Evolutionary conservation across 2,329 filamentous ascomycete species (phyloP).

Genomic region (Proliferodiscus dingleyae): DNA sequence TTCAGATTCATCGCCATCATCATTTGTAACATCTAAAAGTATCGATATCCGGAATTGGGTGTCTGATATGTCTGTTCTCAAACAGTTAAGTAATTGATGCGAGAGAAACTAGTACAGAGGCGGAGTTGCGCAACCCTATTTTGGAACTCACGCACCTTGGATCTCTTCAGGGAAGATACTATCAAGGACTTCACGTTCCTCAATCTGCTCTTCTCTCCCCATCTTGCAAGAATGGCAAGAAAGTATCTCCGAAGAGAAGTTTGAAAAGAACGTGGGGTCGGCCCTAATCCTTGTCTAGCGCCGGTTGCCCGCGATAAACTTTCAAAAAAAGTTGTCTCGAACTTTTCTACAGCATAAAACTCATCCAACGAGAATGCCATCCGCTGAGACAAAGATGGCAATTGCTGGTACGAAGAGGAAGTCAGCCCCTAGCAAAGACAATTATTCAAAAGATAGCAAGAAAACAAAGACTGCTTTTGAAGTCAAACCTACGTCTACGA

Average conservation of each 20-base stretch:
- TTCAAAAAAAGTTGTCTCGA: slow-evolving; percentile 9
- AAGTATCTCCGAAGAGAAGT: background rate
- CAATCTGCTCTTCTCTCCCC: slow-evolving; percentile 81
- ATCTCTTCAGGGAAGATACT: slow-evolving; percentile 99
- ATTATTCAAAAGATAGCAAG: slow-evolving; percentile 41
- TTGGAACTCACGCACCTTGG: slow-evolving; percentile 54
- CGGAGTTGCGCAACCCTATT: background rate
- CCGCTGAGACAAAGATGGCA: slow-evolving; percentile 38
- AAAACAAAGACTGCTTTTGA: slow-evolving; percentile 42
- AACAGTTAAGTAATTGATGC: slow-evolving; percentile 9
- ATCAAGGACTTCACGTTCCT: slow-evolving; percentile 95
- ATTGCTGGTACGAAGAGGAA: slow-evolving; percentile 54
- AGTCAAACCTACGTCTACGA: slow-evolving; percentile 16
- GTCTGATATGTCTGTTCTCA: slow-evolving; percentile 74
- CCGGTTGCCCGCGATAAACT: slow-evolving; percentile 12
- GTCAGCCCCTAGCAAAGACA: slow-evolving; percentile 42
- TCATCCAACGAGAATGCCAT: slow-evolving; percentile 26
- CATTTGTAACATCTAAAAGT: slow-evolving; percentile 69
- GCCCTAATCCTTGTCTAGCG: slow-evolving; percentile 21
- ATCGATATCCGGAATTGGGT: slow-evolving; percentile 84
- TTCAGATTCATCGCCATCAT: slow-evolving; percentile 57
- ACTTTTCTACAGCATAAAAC: background rate
- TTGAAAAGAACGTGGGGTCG: slow-evolving; percentile 9
- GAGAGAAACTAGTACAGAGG: background rate
- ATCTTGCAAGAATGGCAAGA: slow-evolving; percentile 36